Percentiles rank a stretch among this genome's conserved stretches.
phyloP scores from a whole-genome alignment of 116 monocot genomes.

The Phalaenopsis hybrid region DNA sequence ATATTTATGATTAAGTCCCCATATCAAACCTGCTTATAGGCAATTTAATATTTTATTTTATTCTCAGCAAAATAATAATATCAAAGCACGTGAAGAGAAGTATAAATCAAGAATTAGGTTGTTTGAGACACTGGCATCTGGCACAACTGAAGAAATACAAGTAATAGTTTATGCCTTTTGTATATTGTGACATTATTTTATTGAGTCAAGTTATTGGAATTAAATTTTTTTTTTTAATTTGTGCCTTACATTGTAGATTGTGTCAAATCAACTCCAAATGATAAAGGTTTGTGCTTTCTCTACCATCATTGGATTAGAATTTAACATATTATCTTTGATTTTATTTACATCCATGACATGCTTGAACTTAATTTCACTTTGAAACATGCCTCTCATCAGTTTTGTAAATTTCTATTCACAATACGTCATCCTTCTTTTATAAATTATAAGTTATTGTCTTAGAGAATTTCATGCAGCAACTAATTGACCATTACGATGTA shows the following conservation, averaged over 20 bases:
- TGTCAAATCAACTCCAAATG: slow-evolving; percentile 46
- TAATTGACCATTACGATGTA: background rate
- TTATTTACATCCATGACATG: background rate
- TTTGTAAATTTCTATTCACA: background rate
- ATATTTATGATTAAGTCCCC: background rate
- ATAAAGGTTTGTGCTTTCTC: slow-evolving; percentile 39
- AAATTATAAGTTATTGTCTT: background rate
- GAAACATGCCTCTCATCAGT: background rate
- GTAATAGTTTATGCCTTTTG: slow-evolving; percentile 18
- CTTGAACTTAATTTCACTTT: background rate
- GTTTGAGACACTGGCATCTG: slow-evolving; percentile 75
- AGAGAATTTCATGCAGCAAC: background rate
- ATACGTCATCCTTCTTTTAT: background rate
- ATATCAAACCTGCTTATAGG: background rate
- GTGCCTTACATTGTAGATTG: slow-evolving; percentile 37
- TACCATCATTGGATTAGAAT: background rate
- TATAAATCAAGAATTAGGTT: slow-evolving; percentile 83
- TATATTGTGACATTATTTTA: slow-evolving; percentile 3
- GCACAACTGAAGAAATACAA: slow-evolving; percentile 77
- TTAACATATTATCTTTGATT: background rate
- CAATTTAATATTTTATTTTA: background rate
- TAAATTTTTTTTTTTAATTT: slow-evolving; percentile 6
- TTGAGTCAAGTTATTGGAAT: slow-evolving; percentile 1
- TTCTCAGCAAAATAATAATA: slow-evolving; percentile 69
- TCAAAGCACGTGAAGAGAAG: slow-evolving; percentile 83